A percentile compares a stretch with the other conserved stretches of the same genome.
These are phyloP conservation scores for Eucalyptus virginea DNA, from an alignment of 345 rosid genomes.

Conservation along the genomic window DNA sequence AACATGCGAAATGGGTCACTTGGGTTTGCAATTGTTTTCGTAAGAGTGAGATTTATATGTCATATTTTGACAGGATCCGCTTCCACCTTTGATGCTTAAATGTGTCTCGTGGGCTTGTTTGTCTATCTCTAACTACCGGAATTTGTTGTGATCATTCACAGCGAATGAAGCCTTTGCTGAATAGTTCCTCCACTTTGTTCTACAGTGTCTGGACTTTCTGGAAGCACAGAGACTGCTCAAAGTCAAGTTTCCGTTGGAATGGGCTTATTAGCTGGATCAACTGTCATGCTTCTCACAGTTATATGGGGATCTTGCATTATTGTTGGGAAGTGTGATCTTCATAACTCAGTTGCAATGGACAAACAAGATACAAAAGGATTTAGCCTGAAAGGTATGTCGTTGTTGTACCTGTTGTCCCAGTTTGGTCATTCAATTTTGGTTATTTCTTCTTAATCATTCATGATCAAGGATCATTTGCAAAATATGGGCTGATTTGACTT, in stretches of 20 bases:
- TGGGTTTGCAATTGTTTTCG: background rate
- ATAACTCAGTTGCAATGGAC: constrained; percentile 28
- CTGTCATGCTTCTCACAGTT: constrained; percentile 77
- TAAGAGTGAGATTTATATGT: background rate
- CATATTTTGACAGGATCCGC: background rate
- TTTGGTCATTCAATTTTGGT: background rate
- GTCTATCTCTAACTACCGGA: background rate
- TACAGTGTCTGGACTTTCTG: constrained; percentile 83
- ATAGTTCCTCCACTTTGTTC: background rate
- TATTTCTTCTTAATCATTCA: background rate
- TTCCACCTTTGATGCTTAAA: background rate
- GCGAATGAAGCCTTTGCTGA: background rate
- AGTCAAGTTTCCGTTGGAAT: constrained; percentile 86
- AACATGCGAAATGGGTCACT: background rate
- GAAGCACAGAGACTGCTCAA: constrained; percentile 56
- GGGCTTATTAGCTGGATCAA: constrained; percentile 87
- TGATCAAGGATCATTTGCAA: background rate
- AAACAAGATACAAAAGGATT: constrained; percentile 38
- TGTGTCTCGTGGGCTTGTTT: background rate
- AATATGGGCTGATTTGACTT: background rate
- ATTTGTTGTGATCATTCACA: background rate
- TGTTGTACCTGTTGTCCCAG: background rate
- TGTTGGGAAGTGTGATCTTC: constrained; percentile 68
- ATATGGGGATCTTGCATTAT: constrained; percentile 80
- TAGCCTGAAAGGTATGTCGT: constrained; percentile 31